phyloP scores from a whole-genome alignment of 2,329 filamentous ascomycete species.

The Botrytis porri region DNA sequence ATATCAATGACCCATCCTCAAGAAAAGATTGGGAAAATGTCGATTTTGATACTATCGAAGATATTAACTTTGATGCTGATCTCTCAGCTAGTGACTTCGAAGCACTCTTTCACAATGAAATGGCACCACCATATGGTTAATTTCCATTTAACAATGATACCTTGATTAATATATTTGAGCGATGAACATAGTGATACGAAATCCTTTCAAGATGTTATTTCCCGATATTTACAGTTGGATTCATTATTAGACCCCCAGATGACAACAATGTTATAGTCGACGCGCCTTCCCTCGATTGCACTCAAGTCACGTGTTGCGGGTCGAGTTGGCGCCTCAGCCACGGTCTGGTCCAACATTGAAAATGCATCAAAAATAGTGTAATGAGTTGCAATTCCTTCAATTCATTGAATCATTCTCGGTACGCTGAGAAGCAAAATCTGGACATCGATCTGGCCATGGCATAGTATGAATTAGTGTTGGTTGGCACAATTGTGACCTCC shows the following conservation, averaged over 20 bases:
- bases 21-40: slow-evolving; percentile 16
- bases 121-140: not conserved
- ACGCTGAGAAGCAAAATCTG: too few relatives aligned
- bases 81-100: slow-evolving; percentile 11
- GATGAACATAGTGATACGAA: not conserved
- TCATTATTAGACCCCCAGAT: too few relatives aligned
- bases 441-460: not conserved
- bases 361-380: not conserved
- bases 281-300: not conserved
- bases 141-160: not conserved
- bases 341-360: not conserved
- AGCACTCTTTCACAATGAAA: not conserved
- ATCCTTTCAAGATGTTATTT: not conserved
- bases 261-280: too few relatives aligned
- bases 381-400: not conserved
- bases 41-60: slow-evolving; percentile 12
- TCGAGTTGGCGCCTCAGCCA: slow-evolving; percentile 10
- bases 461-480: not conserved
- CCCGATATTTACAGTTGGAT: not conserved
- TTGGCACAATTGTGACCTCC: not conserved
- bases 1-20: slow-evolving; percentile 5
- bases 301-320: not conserved
- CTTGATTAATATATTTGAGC: not conserved
- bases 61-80: slow-evolving; percentile 24
- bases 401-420: not conserved